phyloP scores from a whole-genome alignment of 345 rosid species.

The Cardamine resedifolia region DNA sequence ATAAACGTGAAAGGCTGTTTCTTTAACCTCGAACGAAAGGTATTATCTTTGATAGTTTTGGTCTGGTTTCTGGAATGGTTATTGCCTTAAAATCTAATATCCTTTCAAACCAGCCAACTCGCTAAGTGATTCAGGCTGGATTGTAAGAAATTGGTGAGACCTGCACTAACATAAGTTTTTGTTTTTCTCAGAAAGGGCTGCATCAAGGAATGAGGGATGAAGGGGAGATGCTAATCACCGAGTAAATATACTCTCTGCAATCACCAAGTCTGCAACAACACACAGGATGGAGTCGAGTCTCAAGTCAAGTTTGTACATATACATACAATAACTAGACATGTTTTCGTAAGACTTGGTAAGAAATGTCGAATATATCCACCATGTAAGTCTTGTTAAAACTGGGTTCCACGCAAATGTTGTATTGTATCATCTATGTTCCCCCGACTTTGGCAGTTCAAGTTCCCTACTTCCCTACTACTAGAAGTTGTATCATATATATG shows the following conservation, averaged over 20 bases:
- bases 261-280: not conserved
- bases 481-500: not conserved
- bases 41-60: not conserved
- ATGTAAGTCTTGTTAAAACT: conserved; percentile 29
- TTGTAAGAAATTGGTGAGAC: not conserved
- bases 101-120: not conserved
- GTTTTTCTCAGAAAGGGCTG: conserved; percentile 6
- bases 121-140: not conserved
- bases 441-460: not conserved
- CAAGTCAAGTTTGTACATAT: conserved; percentile 31
- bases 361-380: conserved; percentile 10
- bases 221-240: conserved; percentile 36
- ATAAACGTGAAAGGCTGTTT: not conserved
- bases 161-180: conserved; percentile 11
- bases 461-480: not conserved
- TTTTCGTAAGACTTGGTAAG: conserved; percentile 2
- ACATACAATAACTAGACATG: conserved; percentile 6
- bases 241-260: conserved; percentile 13
- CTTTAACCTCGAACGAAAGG: not conserved
- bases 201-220: conserved; percentile 26
- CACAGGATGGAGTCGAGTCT: not conserved
- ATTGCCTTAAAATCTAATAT: not conserved
- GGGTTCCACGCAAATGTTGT: conserved; percentile 6
- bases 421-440: not conserved
- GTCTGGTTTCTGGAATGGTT: not conserved